These are phyloP conservation scores for Diplosphaera chodatii DNA, from an alignment of 139 green algal species.

Conservation along the genomic window DNA sequence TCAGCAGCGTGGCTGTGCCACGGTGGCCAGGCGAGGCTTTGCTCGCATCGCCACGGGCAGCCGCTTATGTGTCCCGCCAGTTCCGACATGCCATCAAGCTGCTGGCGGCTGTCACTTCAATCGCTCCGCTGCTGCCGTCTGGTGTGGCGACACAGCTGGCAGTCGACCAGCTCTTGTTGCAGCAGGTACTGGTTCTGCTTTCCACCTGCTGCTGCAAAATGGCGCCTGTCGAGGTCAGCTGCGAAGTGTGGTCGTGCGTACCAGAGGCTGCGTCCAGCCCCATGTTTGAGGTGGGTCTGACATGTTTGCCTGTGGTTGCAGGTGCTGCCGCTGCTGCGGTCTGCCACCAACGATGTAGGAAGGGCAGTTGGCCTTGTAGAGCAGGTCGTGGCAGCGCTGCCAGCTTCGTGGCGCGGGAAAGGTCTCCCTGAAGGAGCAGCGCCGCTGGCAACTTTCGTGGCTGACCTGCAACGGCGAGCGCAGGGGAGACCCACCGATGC, in stretches of 20 bases:
- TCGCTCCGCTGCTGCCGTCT: constrained; percentile 47
- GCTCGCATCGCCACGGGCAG: constrained; percentile 24
- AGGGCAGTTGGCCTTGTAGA: constrained; percentile 37
- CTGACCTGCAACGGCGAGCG: neutral
- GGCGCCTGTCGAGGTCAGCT: too few species aligned
- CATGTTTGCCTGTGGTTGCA: constrained; percentile 1
- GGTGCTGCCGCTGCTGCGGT: constrained; percentile 46
- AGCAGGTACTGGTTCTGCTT: neutral
- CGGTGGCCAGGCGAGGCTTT: constrained; percentile 51
- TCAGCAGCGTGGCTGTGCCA: constrained; percentile 22
- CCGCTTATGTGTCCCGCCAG: constrained; percentile 36
- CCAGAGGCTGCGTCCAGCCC: too few species aligned
- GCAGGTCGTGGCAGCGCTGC: constrained; percentile 31
- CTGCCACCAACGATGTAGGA: constrained; percentile 13
- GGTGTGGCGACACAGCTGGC: constrained; percentile 34
- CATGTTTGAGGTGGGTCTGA: too few species aligned
- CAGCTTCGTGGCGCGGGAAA: constrained; percentile 32
- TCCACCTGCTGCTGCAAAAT: neutral
- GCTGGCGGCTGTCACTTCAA: constrained; percentile 35
- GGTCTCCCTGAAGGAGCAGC: constrained; percentile 4
- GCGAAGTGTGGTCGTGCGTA: too few species aligned
- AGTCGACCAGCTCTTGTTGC: constrained; percentile 28
- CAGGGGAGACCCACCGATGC: neutral
- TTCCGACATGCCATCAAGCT: constrained; percentile 52
- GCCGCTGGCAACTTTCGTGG: constrained; percentile 13